These are phyloP conservation scores for Cercospora nicotianae DNA, from an alignment of 2,329 filamentous ascomycete species.

Conservation along the genomic window DNA sequence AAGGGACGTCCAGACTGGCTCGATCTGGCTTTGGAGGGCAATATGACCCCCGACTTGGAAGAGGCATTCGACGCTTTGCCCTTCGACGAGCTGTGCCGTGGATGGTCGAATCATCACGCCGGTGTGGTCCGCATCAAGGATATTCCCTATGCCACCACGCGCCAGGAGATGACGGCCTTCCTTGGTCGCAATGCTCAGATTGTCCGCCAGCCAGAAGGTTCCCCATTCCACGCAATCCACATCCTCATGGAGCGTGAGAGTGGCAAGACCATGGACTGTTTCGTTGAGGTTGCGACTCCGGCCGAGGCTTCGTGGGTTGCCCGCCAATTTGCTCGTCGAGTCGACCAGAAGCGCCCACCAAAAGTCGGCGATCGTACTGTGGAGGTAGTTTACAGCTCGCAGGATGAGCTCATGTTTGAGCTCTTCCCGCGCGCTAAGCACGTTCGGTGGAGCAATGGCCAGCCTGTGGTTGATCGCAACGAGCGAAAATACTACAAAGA, in stretches of 20 bases:
- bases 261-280: constrained; percentile 58
- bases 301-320: constrained; percentile 44
- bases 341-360: constrained; percentile 42
- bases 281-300: constrained; percentile 47
- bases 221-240: constrained; percentile 51
- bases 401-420: constrained; percentile 52
- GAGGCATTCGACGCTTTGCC: constrained; percentile 35
- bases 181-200: constrained; percentile 47
- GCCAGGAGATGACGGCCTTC: constrained; percentile 51
- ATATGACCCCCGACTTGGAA: constrained; percentile 31
- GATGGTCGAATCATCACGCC: constrained; percentile 38
- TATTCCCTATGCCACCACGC: constrained; percentile 55
- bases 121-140: constrained; percentile 36
- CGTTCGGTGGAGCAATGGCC: constrained; percentile 46
- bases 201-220: constrained; percentile 49
- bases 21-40: constrained; percentile 17
- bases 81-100: constrained; percentile 36
- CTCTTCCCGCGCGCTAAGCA: constrained; percentile 56
- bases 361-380: constrained; percentile 52
- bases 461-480: constrained; percentile 38
- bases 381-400: constrained; percentile 48
- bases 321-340: constrained; percentile 41
- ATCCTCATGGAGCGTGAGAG: constrained; percentile 59
- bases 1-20: constrained; percentile 24
- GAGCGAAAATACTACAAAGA: constrained; percentile 49